Conservation (phyloP, 495 filamentous ascomycete genomes). For the Hypoxylon fragiforme region DNA sequence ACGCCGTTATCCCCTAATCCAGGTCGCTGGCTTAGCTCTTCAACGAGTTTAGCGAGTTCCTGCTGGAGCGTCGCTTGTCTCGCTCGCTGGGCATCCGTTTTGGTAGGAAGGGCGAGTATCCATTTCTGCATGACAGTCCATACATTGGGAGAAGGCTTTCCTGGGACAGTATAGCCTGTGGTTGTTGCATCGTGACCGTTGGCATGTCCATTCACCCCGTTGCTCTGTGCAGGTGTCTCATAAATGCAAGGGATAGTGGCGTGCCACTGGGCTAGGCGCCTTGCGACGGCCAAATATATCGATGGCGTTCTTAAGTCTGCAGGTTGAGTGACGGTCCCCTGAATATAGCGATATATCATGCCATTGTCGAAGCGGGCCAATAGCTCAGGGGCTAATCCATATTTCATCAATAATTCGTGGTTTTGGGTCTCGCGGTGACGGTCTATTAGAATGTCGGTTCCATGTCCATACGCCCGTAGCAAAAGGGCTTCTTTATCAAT, state of each 20-base stretch:
- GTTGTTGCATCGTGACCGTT: slow-evolving; percentile 41
- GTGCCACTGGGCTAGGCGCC: slow-evolving; percentile 89
- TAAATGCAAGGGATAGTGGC: slow-evolving; percentile 68
- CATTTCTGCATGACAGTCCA: slow-evolving; percentile 97
- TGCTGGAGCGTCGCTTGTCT: slow-evolving; percentile 69
- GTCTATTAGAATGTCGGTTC: slow-evolving; percentile 94
- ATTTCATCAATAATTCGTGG: slow-evolving; percentile 70
- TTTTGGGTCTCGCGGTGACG: slow-evolving; percentile 78
- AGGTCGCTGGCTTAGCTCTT: slow-evolving; percentile 70
- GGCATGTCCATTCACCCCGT: slow-evolving; percentile 8
- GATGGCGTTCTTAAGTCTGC: slow-evolving; percentile 70
- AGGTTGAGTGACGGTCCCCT: slow-evolving; percentile 75
- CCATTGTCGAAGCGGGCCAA: slow-evolving; percentile 95
- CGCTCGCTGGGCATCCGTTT: slow-evolving; percentile 64
- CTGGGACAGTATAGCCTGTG: slow-evolving; percentile 60
- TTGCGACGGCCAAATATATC: slow-evolving; percentile 83
- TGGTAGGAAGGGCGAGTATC: slow-evolving; percentile 80
- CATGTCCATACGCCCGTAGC: slow-evolving; percentile 90
- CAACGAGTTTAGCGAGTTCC: slow-evolving; percentile 71
- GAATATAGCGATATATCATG: slow-evolving; percentile 89
- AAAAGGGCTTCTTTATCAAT: slow-evolving; percentile 87
- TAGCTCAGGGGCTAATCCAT: slow-evolving; percentile 80
- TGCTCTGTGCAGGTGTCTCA: slow-evolving; percentile 37
- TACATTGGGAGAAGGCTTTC: slow-evolving; percentile 72
- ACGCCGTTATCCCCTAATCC: slow-evolving; percentile 75